Conservation (phyloP, 306 rosid species). For the Hippophae gyantsensis region DNA sequence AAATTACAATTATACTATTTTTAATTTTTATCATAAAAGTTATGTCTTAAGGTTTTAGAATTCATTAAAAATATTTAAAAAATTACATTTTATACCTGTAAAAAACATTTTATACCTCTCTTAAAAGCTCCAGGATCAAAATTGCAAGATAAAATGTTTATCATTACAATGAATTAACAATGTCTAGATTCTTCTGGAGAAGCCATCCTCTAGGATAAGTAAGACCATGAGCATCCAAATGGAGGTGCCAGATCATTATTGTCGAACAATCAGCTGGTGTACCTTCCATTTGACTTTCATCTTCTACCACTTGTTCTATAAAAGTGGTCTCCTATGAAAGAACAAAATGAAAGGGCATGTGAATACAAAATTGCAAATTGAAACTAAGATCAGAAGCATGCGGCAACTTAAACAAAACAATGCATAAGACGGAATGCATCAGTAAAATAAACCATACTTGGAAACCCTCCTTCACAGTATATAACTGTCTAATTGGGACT, state of each 20-base stretch:
- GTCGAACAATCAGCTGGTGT: conserved; percentile 51
- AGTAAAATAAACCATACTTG: conserved; percentile 44
- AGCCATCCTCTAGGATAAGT: conserved; percentile 82
- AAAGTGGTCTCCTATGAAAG: conserved; percentile 76
- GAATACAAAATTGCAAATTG: conserved; percentile 6
- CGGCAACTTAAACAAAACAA: conserved; percentile 9
- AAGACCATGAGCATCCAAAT: conserved; percentile 44
- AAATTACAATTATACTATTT: too few relatives aligned
- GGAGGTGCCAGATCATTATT: conserved; percentile 96
- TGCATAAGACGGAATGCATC: conserved; percentile 3
- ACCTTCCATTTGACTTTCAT: conserved; percentile 92
- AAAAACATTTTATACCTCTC: conserved; percentile 40
- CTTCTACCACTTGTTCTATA: conserved; percentile 80
- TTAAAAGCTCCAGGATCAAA: conserved; percentile 27
- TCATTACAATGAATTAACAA: conserved; percentile 49
- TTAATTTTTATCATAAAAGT: too few relatives aligned
- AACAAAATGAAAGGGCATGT: conserved; percentile 13
- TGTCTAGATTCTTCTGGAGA: conserved; percentile 69
- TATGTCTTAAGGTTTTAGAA: too few relatives aligned
- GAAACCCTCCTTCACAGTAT: conserved; percentile 91
- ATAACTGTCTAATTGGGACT: conserved; percentile 62
- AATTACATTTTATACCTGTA: too few relatives aligned
- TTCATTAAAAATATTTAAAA: too few relatives aligned
- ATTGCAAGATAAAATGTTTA: conserved; percentile 22
- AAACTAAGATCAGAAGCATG: neutral